Base-by-base conservation (phyloP, 2,329 filamentous ascomycete genomes). In the Lecanoromycetidae sp. region DNA sequence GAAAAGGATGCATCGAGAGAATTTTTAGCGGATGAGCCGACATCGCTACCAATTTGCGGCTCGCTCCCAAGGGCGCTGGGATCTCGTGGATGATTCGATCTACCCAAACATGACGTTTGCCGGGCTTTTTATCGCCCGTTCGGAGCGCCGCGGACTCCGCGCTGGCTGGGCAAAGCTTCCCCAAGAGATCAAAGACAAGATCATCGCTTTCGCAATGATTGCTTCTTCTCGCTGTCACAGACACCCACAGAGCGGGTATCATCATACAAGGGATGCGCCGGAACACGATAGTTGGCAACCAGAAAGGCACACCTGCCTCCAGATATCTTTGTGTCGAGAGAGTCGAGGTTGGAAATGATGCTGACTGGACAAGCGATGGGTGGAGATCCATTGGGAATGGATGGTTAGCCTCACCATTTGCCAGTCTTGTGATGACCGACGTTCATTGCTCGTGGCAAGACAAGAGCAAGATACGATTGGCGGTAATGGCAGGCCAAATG, bases 401-500 rank as follows among this genome's bases (percentile, higher is more conserved):
- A 8, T 35, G 41, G 41, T 3, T 6, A 4, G 7, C 1, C 9
- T 13, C 13, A 7, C 41, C 41, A 13, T 23, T 36, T 5, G 29
- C 32, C 12, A 42, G 39, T 19, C 15, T 44, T 4, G 22, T 44
- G 1, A 20, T 44, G 22, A 36, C 13, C 25, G 41, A 33, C 13
- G 20, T 30, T 10, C 35, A 42, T 61, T 81, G 59, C 71, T 80
- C 61, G 79, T 80, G 75, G 77, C 77, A 49, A 69, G 77, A 36
- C 76, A 80, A 64, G 78, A 82, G 63, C 77, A 82, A 62, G 77
- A 81, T 57, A 77, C 32, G 12, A 35, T 40, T 26, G 42, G 42
- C 34, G 30, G 66, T n/a, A n/a, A n/a, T 61, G 63, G 68, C 47
- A 70, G 70, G 49, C 62, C 70, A n/a, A n/a, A n/a, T 55, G 71